phyloP scores from a whole-genome alignment of 768 basidiomycete genomes.

The Hypholoma fasciculare region DNA sequence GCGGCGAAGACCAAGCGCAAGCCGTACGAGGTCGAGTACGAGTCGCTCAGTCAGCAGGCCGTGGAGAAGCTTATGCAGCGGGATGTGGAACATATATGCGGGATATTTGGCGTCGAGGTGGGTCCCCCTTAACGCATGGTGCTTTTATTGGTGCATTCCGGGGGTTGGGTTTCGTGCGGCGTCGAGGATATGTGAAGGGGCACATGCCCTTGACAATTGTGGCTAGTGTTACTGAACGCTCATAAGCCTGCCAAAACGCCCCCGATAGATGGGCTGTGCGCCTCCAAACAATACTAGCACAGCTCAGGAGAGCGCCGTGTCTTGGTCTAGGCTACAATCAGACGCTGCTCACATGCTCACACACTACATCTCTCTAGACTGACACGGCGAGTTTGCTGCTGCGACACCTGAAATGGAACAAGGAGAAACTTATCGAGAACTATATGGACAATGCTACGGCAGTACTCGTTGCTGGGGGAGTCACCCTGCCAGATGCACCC shows the following conservation, averaged over 20 bases:
- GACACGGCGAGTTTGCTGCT: constrained; percentile 77
- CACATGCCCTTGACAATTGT: background rate
- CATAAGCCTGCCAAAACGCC: background rate
- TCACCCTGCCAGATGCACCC: constrained; percentile 43
- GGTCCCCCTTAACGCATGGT: constrained; percentile 30
- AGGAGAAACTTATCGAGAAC: constrained; percentile 92
- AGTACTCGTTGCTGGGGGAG: constrained; percentile 76
- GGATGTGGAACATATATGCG: constrained; percentile 85
- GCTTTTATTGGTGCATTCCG: background rate
- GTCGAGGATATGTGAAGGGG: background rate
- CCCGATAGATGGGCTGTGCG: background rate
- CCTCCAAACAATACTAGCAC: background rate
- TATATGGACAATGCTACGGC: constrained; percentile 90
- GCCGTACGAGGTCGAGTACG: constrained; percentile 85
- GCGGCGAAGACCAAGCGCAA: constrained; percentile 56
- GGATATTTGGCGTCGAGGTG: constrained; percentile 88
- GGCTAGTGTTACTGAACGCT: background rate
- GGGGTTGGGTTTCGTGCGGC: background rate
- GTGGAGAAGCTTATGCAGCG: constrained; percentile 77
- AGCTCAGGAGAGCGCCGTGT: background rate
- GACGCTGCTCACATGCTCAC: background rate
- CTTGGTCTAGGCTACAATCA: constrained; percentile 3
- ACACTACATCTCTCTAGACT: constrained; percentile 39
- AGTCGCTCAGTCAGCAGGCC: constrained; percentile 66
- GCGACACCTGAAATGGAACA: constrained; percentile 90